Base-by-base conservation (phyloP, 2,329 filamentous ascomycete species). In the Penicillium italicum region DNA sequence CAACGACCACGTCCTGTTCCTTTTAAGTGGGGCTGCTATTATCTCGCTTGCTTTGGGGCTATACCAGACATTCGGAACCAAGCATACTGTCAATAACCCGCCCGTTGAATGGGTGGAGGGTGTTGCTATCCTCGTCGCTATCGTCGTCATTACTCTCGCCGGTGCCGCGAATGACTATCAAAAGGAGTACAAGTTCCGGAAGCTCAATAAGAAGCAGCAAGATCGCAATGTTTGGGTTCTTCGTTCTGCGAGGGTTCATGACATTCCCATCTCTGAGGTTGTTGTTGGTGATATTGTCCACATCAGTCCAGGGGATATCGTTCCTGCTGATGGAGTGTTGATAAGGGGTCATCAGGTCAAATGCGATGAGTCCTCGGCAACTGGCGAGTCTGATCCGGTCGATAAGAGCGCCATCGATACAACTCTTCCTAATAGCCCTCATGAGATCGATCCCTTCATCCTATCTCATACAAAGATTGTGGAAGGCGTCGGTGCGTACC, bases 391-490 rank as follows among this genome's bases (percentile, higher is more conserved):
- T 2, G 56, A 62, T 26, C 56, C 55, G 4, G 43, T 62, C 4
- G 22, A 22, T 22, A 64, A 64, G 18, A 43, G 24, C 2, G 9
- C 50, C 7, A 34, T 62, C 4, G 55, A 53, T 7, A 44, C 55
- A 14, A 16, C 4, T 8, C 4, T 12, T 20, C n/a, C 34, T 18
- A 11, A 24, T 2, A 41, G 18, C 11, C 69, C 60, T 80, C 20
- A 8, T 82, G 6, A 84, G 11, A 30, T 85, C 5, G 85, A 88
- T 57, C 84, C 84, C 1, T 88, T 87, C 65, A 85, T 96, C 59
- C 88, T 95, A 60, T 96, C 91, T 36, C 91, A 88, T 40, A 82
- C 85, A 48, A 87, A 87, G 56, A 85, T 90, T 53, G 86, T 89
- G 76, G 87, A 90, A 69, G 87, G 87, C 44, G 80, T 89, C 11